A percentile compares a stretch with the other conserved stretches of the same genome.
Conservation (phyloP, 2,329 filamentous ascomycete species). For the Calonectria leucothoes region DNA sequence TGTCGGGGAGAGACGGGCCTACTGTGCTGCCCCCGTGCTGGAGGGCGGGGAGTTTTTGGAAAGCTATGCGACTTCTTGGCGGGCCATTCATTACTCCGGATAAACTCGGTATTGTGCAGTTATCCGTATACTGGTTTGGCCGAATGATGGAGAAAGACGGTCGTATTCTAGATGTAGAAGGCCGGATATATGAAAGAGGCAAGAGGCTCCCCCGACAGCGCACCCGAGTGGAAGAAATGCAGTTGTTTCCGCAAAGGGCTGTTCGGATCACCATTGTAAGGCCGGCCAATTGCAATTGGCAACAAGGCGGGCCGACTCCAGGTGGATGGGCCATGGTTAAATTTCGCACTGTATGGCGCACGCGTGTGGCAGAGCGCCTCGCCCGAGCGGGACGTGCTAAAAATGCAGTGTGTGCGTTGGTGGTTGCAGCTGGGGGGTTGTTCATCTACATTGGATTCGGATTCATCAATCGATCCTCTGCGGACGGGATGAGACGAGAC, state of each 20-base stretch:
- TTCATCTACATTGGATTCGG: not conserved
- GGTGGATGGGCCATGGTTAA: slow-evolving; percentile 21
- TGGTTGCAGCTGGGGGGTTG: not conserved
- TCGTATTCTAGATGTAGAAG: not conserved
- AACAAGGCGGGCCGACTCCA: slow-evolving; percentile 33
- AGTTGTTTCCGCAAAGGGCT: not conserved
- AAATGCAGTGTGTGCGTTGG: not conserved
- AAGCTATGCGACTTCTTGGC: not conserved
- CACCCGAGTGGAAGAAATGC: slow-evolving; percentile 28
- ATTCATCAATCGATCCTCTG: not conserved
- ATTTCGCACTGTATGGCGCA: slow-evolving; percentile 34
- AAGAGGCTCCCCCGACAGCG: not conserved
- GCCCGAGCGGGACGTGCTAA: slow-evolving; percentile 16
- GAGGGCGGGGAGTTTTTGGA: not conserved
- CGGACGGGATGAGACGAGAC: not conserved
- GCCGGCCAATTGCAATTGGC: slow-evolving; percentile 44
- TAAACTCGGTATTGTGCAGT: not conserved
- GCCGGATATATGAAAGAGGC: not conserved
- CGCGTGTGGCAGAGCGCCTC: slow-evolving; percentile 22
- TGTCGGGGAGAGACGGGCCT: slow-evolving; percentile 23
- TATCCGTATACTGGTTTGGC: not conserved
- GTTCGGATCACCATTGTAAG: slow-evolving; percentile 22
- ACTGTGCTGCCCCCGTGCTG: slow-evolving; percentile 26
- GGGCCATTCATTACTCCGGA: not conserved
- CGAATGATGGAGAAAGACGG: not conserved